Evolutionary conservation across 2,329 filamentous ascomycete species (phyloP).

Genomic region (Lanzia echinophila): DNA sequence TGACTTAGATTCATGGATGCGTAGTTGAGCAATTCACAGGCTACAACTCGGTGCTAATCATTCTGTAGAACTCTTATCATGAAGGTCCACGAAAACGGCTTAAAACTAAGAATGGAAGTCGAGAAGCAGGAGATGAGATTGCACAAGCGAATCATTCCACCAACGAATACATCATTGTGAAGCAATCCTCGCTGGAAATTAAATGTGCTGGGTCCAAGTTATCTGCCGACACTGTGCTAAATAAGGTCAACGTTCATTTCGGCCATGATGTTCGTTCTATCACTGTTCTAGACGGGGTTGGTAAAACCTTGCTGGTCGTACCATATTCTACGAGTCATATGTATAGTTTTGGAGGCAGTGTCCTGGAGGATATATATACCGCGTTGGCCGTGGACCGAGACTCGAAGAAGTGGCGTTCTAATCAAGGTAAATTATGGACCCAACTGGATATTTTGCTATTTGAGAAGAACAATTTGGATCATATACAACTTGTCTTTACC

Average conservation of each 20-base stretch:
- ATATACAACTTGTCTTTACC: constrained; percentile 21
- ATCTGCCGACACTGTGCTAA: constrained; percentile 9
- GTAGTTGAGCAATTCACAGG: too few relatives aligned
- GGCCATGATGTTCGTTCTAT: constrained; percentile 13
- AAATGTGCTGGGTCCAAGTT: constrained; percentile 16
- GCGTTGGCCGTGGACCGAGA: constrained; percentile 20
- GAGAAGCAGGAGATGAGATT: neutral
- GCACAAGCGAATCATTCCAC: neutral
- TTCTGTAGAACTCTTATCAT: too few relatives aligned
- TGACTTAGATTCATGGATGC: too few relatives aligned
- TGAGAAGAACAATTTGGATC: constrained; percentile 16
- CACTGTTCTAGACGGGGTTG: constrained; percentile 17
- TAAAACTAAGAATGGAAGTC: constrained; percentile 11
- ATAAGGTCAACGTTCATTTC: constrained; percentile 14
- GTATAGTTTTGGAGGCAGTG: neutral
- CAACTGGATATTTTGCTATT: constrained; percentile 21
- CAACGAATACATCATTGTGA: constrained; percentile 22
- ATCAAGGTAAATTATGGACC: constrained; percentile 26
- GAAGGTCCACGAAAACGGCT: constrained; percentile 22
- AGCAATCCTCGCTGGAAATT: constrained; percentile 20
- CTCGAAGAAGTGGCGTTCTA: constrained; percentile 19
- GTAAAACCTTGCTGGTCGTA: constrained; percentile 14
- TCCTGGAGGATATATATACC: constrained; percentile 20
- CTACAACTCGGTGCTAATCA: too few relatives aligned
- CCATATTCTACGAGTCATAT: constrained; percentile 7